These are phyloP conservation scores for Ganoderma meredithae DNA, from an alignment of 1,284 basidiomycete species.

Conservation along the genomic window DNA sequence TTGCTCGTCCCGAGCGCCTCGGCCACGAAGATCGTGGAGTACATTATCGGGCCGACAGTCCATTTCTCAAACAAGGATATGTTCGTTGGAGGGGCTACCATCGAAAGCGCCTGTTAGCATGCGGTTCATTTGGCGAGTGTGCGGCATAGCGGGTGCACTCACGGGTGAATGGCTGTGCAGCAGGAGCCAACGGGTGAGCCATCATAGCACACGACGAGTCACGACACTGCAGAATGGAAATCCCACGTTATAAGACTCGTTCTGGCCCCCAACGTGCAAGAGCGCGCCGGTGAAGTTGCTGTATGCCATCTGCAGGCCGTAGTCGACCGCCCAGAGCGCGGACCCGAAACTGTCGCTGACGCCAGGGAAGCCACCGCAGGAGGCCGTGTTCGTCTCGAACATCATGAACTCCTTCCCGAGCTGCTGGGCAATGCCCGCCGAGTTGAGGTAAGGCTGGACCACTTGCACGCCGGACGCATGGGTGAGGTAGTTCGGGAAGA, in stretches of 20 bases:
- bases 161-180: conserved; percentile 54
- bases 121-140: background rate
- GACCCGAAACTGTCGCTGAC: conserved; percentile 68
- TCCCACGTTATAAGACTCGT: conserved; percentile 70
- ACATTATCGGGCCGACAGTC: conserved; percentile 74
- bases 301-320: conserved; percentile 53
- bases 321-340: conserved; percentile 54
- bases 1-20: conserved; percentile 74
- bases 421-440: conserved; percentile 52
- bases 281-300: conserved; percentile 64
- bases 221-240: conserved; percentile 19
- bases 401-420: conserved; percentile 58
- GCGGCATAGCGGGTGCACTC: conserved; percentile 28
- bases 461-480: conserved; percentile 59
- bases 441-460: conserved; percentile 58
- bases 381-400: conserved; percentile 85
- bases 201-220: background rate
- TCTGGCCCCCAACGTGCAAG: conserved; percentile 73
- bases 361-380: conserved; percentile 83
- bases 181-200: background rate
- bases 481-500: conserved; percentile 64
- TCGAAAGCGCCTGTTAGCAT: background rate
- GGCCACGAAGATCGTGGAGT: conserved; percentile 70
- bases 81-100: conserved; percentile 66
- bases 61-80: conserved; percentile 62